These are phyloP conservation scores for Mortierella hygrophila DNA, from an alignment of 192 early-diverging fungal genomes.

Conservation along the genomic window DNA sequence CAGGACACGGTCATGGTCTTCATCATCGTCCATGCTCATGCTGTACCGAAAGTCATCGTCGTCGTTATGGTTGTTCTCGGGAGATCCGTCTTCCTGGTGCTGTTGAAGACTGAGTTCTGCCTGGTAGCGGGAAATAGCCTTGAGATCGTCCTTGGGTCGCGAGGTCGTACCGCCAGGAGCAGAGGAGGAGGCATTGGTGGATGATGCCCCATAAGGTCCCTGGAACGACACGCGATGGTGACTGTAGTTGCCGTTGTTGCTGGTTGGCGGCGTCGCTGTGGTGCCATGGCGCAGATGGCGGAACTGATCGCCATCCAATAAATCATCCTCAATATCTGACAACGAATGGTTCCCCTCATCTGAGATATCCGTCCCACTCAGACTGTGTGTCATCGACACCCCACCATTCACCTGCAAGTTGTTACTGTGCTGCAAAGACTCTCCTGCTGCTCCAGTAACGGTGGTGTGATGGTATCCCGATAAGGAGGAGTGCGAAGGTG, in stretches of 20 bases:
- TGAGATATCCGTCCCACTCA: constrained; percentile 40
- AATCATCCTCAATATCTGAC: constrained; percentile 33
- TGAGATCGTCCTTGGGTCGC: constrained; percentile 30
- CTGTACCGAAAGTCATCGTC: neutral
- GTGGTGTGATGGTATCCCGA: neutral
- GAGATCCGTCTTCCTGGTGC: neutral
- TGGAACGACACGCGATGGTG: constrained; percentile 24
- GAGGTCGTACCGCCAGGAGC: neutral
- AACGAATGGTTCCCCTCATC: constrained; percentile 46
- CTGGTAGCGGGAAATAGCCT: constrained; percentile 45
- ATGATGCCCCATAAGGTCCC: constrained; percentile 11
- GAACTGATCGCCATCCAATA: neutral
- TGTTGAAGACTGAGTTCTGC: constrained; percentile 29
- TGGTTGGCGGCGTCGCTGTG: neutral
- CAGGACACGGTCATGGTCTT: neutral
- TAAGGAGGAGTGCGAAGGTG: neutral
- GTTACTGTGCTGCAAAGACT: neutral
- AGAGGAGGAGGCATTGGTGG: neutral
- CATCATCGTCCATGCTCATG: neutral
- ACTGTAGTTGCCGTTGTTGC: neutral
- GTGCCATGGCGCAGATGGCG: neutral
- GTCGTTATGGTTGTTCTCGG: neutral
- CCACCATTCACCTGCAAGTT: neutral
- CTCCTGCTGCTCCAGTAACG: constrained; percentile 3
- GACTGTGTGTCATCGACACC: constrained; percentile 19